phyloP scores from a whole-genome alignment of 495 filamentous ascomycete species.

The Annulohypoxylon maeteangense region DNA sequence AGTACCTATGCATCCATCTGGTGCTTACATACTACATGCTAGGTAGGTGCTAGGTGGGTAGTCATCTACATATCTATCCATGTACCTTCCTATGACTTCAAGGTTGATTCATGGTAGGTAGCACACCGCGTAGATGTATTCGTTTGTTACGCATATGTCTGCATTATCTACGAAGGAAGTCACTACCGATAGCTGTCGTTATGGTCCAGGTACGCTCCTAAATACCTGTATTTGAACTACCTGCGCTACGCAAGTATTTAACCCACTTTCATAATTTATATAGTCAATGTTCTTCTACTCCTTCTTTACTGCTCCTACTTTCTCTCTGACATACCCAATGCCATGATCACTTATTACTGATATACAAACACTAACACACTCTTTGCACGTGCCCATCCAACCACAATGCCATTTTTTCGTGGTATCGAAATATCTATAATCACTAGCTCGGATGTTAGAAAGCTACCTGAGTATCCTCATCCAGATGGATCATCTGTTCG shows the following conservation, averaged over 20 bases:
- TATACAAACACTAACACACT: background rate
- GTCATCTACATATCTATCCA: too few species aligned
- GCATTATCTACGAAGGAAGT: conserved; percentile 3
- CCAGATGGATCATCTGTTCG: conserved; percentile 59
- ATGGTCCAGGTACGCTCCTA: background rate
- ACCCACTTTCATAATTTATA: background rate
- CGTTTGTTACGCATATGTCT: background rate
- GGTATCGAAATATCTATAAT: conserved; percentile 58
- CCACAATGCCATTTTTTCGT: conserved; percentile 60
- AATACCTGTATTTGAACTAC: background rate
- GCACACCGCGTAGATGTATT: conserved; percentile 1
- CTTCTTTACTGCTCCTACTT: background rate
- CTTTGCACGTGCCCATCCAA: background rate
- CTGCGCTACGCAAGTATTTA: background rate
- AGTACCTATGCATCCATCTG: too few species aligned
- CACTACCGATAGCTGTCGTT: background rate
- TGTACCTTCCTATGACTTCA: too few species aligned
- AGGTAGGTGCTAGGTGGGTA: too few species aligned
- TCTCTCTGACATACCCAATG: background rate
- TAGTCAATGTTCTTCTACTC: background rate
- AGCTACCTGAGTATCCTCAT: conserved; percentile 61
- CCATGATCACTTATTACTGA: background rate
- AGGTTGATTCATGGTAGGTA: too few species aligned
- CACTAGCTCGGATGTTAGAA: conserved; percentile 44
- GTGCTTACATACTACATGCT: too few species aligned